Evolutionary conservation across 805 yeast genomes (phyloP).

Genomic region (Dipodascus albidus): DNA sequence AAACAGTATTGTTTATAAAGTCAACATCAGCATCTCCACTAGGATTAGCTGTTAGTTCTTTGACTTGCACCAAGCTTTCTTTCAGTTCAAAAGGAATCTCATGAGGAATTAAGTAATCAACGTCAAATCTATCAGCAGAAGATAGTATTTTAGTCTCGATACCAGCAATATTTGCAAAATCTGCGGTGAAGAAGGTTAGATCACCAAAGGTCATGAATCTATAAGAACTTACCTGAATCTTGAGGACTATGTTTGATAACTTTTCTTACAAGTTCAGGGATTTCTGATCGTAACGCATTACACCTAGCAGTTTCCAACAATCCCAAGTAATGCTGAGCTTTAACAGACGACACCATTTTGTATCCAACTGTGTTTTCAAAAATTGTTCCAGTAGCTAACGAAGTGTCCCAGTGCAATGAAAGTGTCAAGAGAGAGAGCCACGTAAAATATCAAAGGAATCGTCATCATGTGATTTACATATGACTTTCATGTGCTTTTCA

Average conservation of each 20-base stretch:
- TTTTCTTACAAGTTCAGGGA: slow-evolving; percentile 13
- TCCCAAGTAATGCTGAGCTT: slow-evolving; percentile 5
- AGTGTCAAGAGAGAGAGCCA: background rate
- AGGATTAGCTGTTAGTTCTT: background rate
- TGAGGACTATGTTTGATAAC: slow-evolving; percentile 7
- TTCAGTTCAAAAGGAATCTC: slow-evolving; percentile 2
- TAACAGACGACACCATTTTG: background rate
- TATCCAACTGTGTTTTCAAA: too few relatives aligned
- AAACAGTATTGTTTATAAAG: slow-evolving; percentile 8
- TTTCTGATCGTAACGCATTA: slow-evolving; percentile 8
- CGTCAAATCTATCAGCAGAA: slow-evolving; percentile 3
- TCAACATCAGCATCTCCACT: slow-evolving; percentile 7
- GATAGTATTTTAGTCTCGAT: slow-evolving; percentile 6
- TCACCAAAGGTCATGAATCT: background rate
- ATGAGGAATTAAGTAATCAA: slow-evolving; percentile 6
- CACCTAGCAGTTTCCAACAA: slow-evolving; percentile 13
- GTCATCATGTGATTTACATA: background rate
- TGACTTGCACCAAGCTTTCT: background rate
- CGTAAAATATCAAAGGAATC: background rate
- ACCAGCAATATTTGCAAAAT: slow-evolving; percentile 3
- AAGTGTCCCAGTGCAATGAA: background rate
- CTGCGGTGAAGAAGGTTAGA: slow-evolving; percentile 4
- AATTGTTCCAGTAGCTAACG: too few relatives aligned
- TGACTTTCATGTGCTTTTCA: background rate
- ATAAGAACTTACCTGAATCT: slow-evolving; percentile 2